Evolutionary conservation across 2,329 filamentous ascomycete species (phyloP).

Genomic region (Harringtonia aguacate): DNA sequence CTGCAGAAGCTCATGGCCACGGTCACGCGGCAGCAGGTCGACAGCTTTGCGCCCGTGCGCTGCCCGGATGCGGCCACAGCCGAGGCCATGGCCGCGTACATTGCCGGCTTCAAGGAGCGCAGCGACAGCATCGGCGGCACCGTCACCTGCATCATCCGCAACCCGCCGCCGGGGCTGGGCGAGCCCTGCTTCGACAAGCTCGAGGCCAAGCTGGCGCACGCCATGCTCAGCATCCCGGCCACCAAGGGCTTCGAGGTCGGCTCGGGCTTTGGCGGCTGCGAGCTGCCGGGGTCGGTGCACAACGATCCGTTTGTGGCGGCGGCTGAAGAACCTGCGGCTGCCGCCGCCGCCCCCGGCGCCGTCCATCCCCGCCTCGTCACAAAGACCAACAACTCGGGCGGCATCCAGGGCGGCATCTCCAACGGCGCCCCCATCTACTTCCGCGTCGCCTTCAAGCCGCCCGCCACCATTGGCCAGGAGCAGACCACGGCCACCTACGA

Average conservation of each 20-base stretch:
- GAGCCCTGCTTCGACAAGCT: slow-evolving; percentile 95
- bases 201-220: slow-evolving; percentile 82
- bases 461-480: slow-evolving; percentile 83
- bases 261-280: slow-evolving; percentile 79
- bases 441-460: slow-evolving; percentile 87
- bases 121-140: slow-evolving; percentile 90
- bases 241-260: slow-evolving; percentile 95
- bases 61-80: slow-evolving; percentile 62
- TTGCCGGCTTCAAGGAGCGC: slow-evolving; percentile 66
- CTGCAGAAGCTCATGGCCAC: slow-evolving; percentile 60
- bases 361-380: slow-evolving; percentile 60
- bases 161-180: slow-evolving; percentile 74
- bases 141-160: slow-evolving; percentile 86
- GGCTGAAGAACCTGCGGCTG: slow-evolving; percentile 28
- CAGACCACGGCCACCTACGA: slow-evolving; percentile 78
- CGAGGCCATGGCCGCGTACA: slow-evolving; percentile 65
- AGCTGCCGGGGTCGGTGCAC: slow-evolving; percentile 79
- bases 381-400: slow-evolving; percentile 89
- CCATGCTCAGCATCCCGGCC: slow-evolving; percentile 90
- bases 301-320: slow-evolving; percentile 76
- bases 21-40: slow-evolving; percentile 68
- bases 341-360: slow-evolving; percentile 27
- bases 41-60: slow-evolving; percentile 74
- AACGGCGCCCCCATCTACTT: slow-evolving; percentile 95
- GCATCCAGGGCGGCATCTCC: slow-evolving; percentile 89